These are phyloP conservation scores for Phytophthora foliorum DNA, from an alignment of 352 stramenopile species.

Conservation along the genomic window DNA sequence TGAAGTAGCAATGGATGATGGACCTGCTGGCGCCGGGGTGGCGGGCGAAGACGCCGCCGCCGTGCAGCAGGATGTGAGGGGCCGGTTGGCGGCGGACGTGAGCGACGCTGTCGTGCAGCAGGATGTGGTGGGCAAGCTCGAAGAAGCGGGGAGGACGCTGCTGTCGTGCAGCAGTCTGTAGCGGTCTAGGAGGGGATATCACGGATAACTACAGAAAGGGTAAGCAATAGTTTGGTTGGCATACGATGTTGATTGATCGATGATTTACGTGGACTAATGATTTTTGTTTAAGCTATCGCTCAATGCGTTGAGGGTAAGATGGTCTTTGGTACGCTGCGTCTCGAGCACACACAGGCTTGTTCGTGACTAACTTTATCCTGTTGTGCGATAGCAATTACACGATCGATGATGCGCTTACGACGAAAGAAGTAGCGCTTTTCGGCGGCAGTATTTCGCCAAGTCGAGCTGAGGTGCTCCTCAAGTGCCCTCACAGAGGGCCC, in stretches of 20 bases:
- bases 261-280: neutral
- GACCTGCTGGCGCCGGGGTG: too few relatives aligned
- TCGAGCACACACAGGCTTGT: conserved; percentile 6
- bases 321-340: neutral
- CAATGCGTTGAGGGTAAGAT: conserved; percentile 12
- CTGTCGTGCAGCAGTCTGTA: too few relatives aligned
- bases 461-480: conserved; percentile 2
- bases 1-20: too few relatives aligned
- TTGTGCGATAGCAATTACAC: conserved; percentile 4
- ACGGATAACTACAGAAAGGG: too few relatives aligned
- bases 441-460: neutral
- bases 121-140: too few relatives aligned
- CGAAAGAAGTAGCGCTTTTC: conserved; percentile 20
- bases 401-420: conserved; percentile 11
- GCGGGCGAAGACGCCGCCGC: too few relatives aligned
- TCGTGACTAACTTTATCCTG: conserved; percentile 6
- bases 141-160: too few relatives aligned
- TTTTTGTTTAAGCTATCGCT: conserved; percentile 12
- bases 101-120: too few relatives aligned
- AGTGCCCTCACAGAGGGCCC: neutral
- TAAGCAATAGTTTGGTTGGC: neutral
- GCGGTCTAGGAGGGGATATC: too few relatives aligned
- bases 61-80: too few relatives aligned
- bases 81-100: too few relatives aligned
- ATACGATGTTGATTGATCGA: neutral